Evolutionary conservation across 352 stramenopile species (phyloP).

Genomic region (Phytophthora vignae): DNA sequence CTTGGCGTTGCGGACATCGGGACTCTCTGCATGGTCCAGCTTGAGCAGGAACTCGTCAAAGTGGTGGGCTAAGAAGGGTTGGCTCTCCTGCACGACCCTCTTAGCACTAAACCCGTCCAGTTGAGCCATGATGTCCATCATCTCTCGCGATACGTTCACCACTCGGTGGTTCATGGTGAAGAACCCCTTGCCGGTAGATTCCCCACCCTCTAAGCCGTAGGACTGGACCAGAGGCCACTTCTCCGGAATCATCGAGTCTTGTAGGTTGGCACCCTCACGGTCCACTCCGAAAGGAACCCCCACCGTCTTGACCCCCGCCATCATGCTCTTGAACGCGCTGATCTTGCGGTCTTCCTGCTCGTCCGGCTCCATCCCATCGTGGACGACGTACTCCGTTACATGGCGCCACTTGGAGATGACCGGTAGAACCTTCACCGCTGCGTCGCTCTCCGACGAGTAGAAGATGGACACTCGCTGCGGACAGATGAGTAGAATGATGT

Average conservation of each 20-base stretch:
- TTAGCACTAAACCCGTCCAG: slow-evolving; percentile 68
- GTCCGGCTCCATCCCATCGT: slow-evolving; percentile 73
- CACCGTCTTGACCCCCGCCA: slow-evolving; percentile 49
- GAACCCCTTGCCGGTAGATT: slow-evolving; percentile 54
- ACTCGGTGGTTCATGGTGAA: slow-evolving; percentile 82
- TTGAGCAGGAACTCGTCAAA: slow-evolving; percentile 76
- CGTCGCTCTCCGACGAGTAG: slow-evolving; percentile 75
- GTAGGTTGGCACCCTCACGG: slow-evolving; percentile 36
- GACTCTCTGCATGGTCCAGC: slow-evolving; percentile 67
- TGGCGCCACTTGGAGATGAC: slow-evolving; percentile 75
- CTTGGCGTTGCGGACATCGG: slow-evolving; percentile 44
- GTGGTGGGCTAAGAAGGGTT: slow-evolving; percentile 63
- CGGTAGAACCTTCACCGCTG: slow-evolving; percentile 65
- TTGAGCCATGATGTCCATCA: slow-evolving; percentile 50
- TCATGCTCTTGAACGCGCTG: slow-evolving; percentile 69
- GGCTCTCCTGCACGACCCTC: slow-evolving; percentile 59
- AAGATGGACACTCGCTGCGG: slow-evolving; percentile 54
- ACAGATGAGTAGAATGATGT: slow-evolving; percentile 71
- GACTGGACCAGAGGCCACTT: slow-evolving; percentile 84
- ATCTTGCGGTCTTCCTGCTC: slow-evolving; percentile 80
- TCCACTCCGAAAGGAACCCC: slow-evolving; percentile 68
- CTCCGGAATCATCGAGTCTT: slow-evolving; percentile 67
- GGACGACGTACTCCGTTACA: slow-evolving; percentile 68
- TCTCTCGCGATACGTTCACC: slow-evolving; percentile 55
- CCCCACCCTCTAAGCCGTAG: slow-evolving; percentile 60